Evolutionary conservation across 202 grass and related monocot genomes (phyloP), one percentile per base, ranked within the genome.

Genomic region (Dendrocalamus latiflorus): DNA sequence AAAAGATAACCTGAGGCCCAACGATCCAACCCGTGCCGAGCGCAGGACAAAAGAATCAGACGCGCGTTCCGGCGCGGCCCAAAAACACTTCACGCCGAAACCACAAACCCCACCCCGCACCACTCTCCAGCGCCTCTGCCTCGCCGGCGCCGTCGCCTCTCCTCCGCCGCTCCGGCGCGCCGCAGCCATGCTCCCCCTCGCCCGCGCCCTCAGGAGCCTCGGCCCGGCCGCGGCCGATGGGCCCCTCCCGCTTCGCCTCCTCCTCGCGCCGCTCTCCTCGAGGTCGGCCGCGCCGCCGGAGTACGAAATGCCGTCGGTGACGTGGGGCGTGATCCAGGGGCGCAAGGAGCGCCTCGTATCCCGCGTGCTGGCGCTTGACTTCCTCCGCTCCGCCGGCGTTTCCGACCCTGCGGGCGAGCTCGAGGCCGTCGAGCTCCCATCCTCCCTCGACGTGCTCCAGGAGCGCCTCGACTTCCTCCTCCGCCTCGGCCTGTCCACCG

Each of bases 401-500:
- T 82, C 88, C 65, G 83, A 88, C 85, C 88, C 89, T 9, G 84
- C 95, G 43, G 90, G 94, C 42, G 95, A 98, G 82, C 95, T 98
- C 18, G 86, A 81, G 14, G 84, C 78, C 67, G 86, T 98, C 14
- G 95, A 98, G 85, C 90, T 98, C 36, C 95, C 95, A 16, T 98
- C 95, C 87, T 84, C 95, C 7, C 90, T 98, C 72, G 95, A 95
- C 13, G 85, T 98, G 75, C 93, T 98, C 64, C 86, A 94, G 60
- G 95, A 98, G 85, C 95, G 95, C 61, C 92, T 98, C 75, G 95
- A 93, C 76, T 98, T 98, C 87, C 90, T 98, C 68, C 89, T 87
- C 72, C 92, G 95, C 85, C 87, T 98, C 24, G 92, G 95, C 39
- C 90, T 98, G 30, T 91, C 95, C 71, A 86, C 94, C 74, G 95